Evolutionary conservation across 768 basidiomycete species (phyloP), one percentile per base, ranked within the genome.

Genomic region (Agaricus blazei): DNA sequence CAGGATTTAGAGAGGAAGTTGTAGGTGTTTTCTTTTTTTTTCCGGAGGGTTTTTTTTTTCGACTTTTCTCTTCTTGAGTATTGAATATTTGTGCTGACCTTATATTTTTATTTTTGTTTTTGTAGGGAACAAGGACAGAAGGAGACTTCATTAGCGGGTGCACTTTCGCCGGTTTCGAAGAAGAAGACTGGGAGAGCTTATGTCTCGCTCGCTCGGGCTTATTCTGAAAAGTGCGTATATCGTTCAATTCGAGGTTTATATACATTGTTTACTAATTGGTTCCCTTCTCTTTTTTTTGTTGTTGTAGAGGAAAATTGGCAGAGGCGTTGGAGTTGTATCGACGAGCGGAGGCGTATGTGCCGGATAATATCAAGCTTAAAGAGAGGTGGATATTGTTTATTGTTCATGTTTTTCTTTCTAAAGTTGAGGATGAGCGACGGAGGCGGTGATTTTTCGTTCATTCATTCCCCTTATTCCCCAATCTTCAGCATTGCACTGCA

Each of bases 141-240:
- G 65, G 87, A 88, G 51, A 67, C 75, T 3, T 79, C 82, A 49
- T 74, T 84, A 15, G 82, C 81, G 6, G 81, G 83, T 61, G 79
- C 78, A 4, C 70, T 90, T 49, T 89, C 87, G 4, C 88, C 88
- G 1, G 77, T 80, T 23, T 87, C 88, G 9, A 83, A 81, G 68
- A 91, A 91, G 78, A 88, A 88, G 71, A 86, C 86, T 0, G 91
- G 90, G 2, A 76, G 87, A 15, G 89, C 90, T 1, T 90, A 90
- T 63, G 87, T 92, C n/a, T 82, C 87, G 24, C 81, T 91, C 26
- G 91, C 91, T 12, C 80, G 91, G 19, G 80, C 86, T 19, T 83
- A 88, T 68, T 89, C 88, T 2, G 86, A 91, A 67, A 88, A 88
- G 90, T 91, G 62, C 23, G 82, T 5, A 15, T 19, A 5, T 47